Base-by-base conservation (phyloP, 306 rosid genomes). In the Arachis hypogaea region DNA sequence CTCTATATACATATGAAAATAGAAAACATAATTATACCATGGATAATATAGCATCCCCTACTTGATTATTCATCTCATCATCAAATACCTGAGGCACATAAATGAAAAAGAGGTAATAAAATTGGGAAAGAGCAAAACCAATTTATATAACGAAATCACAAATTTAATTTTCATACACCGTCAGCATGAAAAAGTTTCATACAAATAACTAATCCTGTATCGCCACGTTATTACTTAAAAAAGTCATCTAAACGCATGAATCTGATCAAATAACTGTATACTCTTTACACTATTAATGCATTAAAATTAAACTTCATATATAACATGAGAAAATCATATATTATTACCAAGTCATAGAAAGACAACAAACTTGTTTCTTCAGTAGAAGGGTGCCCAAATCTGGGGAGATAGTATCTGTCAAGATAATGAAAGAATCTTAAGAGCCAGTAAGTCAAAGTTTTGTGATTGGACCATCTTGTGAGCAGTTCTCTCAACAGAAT, bases 381-480 rank as follows among this genome's bases (percentile, higher is more conserved):
- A 55, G 85, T 84, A 47, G 97, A 83, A 6, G 89, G 89, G 75
- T 85, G 91, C 7, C 79, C 68, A 59, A 76, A 54, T 69, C 89
- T 88, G 59, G 86, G 81, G 29, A 86, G 74, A 54, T 82, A 74
- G 56, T 86, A 78, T 59, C 89, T 89, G 51, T 85, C 85, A 63
- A 89, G 91, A 85, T 83, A 86, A 51, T 57, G 28, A 74, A 92
- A 92, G 68, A 89, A 71, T 45, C 86, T 86, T 69, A 87, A 86
- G 57, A 89, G 92, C 83, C 93, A 88, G n/a, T 75, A 54, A 61
- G 88, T 91, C 97, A 89, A 85, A 49, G 61, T 81, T 81, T 89
- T 89, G 78, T 92, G 92, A 83, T 87, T 86, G 50, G 85, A 85
- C 97, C 97, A 92, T 86, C 93, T 87, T 87, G 75, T 85, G 70